These are phyloP conservation scores for Penicillium steckii DNA, from an alignment of 495 filamentous ascomycete species.

Conservation along the genomic window DNA sequence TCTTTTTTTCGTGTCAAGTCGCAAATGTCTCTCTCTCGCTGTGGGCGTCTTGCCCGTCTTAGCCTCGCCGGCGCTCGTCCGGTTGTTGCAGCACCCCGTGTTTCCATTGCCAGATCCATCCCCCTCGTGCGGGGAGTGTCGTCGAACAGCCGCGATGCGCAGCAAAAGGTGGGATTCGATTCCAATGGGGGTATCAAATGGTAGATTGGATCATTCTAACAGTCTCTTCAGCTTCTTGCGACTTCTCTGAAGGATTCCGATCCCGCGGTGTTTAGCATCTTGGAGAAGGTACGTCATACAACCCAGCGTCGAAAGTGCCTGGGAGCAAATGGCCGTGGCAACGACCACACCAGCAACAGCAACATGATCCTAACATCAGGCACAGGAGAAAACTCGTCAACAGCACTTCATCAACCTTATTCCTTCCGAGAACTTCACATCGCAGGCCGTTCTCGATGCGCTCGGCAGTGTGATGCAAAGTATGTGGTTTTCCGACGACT, in stretches of 20 bases:
- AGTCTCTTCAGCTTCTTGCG: constrained; percentile 64
- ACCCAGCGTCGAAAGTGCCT: not conserved
- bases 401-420: constrained; percentile 99
- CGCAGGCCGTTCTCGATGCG: constrained; percentile 93
- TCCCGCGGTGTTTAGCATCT: constrained; percentile 79
- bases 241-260: constrained; percentile 80
- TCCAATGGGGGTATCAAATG: constrained; percentile 8
- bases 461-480: constrained; percentile 98
- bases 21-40: constrained; percentile 46
- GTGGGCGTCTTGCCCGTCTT: constrained; percentile 42
- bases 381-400: constrained; percentile 88
- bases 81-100: constrained; percentile 19
- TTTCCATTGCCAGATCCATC: constrained; percentile 17
- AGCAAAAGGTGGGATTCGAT: constrained; percentile 38
- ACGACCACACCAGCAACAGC: not conserved
- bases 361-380: constrained; percentile 13
- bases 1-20: constrained; percentile 9
- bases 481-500: constrained; percentile 40
- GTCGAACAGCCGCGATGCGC: constrained; percentile 38
- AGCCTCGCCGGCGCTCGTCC: constrained; percentile 33
- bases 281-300: constrained; percentile 70
- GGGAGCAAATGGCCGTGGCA: not conserved
- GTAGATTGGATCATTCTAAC: not conserved
- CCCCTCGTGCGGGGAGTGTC: constrained; percentile 39
- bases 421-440: constrained; percentile 98